These are phyloP conservation scores for Auriscalpium vulgare DNA, from an alignment of 768 basidiomycete species.

Conservation along the genomic window DNA sequence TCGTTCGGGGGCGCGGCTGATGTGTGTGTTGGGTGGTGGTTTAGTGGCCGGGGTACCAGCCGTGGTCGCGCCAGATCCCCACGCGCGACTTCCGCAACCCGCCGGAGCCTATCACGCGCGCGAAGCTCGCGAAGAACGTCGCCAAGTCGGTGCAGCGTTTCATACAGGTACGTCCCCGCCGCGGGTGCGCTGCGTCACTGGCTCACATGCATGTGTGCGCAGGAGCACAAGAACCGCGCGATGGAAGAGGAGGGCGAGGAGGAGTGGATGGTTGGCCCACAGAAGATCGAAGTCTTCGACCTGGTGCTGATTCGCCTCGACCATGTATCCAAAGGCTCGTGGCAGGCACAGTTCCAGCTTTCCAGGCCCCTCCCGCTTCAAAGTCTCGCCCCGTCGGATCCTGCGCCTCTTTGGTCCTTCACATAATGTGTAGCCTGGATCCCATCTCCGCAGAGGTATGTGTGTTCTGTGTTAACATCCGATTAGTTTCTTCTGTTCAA, in stretches of 20 bases:
- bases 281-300: slow-evolving; percentile 54
- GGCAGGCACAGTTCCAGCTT: slow-evolving; percentile 68
- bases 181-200: background rate
- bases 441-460: too few species aligned
- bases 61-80: slow-evolving; percentile 77
- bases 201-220: background rate
- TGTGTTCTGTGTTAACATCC: too few species aligned
- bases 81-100: too few species aligned
- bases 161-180: slow-evolving; percentile 38
- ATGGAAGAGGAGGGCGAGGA: slow-evolving; percentile 59
- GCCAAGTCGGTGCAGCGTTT: slow-evolving; percentile 71
- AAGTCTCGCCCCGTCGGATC: too few species aligned
- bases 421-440: too few species aligned
- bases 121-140: slow-evolving; percentile 75
- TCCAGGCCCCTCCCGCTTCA: slow-evolving; percentile 17
- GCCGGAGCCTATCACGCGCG: slow-evolving; percentile 66
- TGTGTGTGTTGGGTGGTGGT: background rate
- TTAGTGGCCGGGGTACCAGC: slow-evolving; percentile 75
- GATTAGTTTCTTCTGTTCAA: too few species aligned
- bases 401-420: too few species aligned
- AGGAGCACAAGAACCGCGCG: slow-evolving; percentile 42
- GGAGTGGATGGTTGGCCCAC: slow-evolving; percentile 51
- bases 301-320: slow-evolving; percentile 71
- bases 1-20: background rate
- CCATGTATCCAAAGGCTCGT: slow-evolving; percentile 75